phyloP scores from a whole-genome alignment of 495 filamentous ascomycete species.

The Hypomontagnella monticulosa region DNA sequence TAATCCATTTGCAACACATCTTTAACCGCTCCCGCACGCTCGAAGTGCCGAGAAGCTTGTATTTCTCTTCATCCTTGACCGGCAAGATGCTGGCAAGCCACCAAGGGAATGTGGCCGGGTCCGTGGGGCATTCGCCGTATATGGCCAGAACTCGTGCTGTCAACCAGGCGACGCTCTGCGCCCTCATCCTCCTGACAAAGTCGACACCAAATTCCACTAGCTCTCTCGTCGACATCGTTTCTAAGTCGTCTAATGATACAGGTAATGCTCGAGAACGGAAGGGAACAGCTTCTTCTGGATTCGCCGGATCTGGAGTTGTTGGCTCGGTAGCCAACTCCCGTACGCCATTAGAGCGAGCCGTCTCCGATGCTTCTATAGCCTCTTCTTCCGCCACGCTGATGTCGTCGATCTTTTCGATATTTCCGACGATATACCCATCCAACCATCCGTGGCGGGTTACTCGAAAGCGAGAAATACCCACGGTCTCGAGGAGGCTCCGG shows the following conservation, averaged over 20 bases:
- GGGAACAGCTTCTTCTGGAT: neutral
- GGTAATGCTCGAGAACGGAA: constrained; percentile 18
- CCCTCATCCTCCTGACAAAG: constrained; percentile 74
- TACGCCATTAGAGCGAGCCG: constrained; percentile 37
- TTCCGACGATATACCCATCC: constrained; percentile 82
- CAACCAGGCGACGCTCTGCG: constrained; percentile 75
- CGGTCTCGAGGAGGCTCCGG: constrained; percentile 78
- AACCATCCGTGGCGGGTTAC: constrained; percentile 68
- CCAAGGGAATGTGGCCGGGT: constrained; percentile 83
- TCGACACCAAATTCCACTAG: constrained; percentile 69
- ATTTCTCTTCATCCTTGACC: constrained; percentile 80
- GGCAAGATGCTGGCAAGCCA: constrained; percentile 90
- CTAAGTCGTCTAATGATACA: constrained; percentile 54
- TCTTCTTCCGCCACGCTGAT: constrained; percentile 85
- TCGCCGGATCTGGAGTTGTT: constrained; percentile 6
- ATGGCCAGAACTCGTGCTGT: constrained; percentile 71
- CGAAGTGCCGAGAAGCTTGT: constrained; percentile 71
- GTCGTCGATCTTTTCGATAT: constrained; percentile 78
- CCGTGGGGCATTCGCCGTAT: constrained; percentile 80
- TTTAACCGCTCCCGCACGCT: constrained; percentile 85
- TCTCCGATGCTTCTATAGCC: constrained; percentile 72
- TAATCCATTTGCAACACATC: constrained; percentile 78
- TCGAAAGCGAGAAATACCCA: constrained; percentile 78
- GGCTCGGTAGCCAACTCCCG: constrained; percentile 23
- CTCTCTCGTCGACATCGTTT: constrained; percentile 73